Conservation (phyloP, 305 asterid genomes). For the Fraxinus angustifolia region DNA sequence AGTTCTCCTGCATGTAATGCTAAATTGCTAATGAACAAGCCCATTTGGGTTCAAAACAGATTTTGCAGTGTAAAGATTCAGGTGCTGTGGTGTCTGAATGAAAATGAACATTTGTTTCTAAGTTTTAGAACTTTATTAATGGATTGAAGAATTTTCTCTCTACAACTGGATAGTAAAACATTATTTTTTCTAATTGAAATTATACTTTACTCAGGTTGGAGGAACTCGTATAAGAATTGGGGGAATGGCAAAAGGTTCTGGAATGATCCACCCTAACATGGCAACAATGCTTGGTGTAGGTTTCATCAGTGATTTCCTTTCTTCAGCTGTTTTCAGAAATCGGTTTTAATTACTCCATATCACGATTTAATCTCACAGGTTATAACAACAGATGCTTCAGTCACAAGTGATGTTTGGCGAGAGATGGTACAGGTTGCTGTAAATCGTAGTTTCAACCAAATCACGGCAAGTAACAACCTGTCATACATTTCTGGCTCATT, state of each 20-base stretch:
- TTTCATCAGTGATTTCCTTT: constrained; percentile 17
- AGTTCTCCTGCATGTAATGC: neutral
- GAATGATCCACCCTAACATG: constrained; percentile 99
- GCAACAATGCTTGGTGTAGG: constrained; percentile 96
- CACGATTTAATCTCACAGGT: constrained; percentile 52
- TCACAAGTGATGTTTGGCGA: constrained; percentile 84
- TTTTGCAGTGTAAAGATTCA: neutral
- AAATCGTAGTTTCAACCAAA: constrained; percentile 90
- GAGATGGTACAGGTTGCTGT: constrained; percentile 85
- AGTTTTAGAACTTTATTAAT: neutral
- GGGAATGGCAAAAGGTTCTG: constrained; percentile 97
- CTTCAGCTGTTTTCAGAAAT: constrained; percentile 10
- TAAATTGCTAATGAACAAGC: neutral
- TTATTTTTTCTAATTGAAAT: constrained; percentile 6
- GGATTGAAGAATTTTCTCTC: neutral
- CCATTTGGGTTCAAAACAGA: neutral
- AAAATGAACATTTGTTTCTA: neutral
- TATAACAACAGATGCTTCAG: constrained; percentile 86
- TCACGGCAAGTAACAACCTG: constrained; percentile 56
- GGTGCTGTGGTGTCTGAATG: constrained; percentile 11
- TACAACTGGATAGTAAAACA: neutral
- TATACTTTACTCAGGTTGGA: constrained; percentile 53
- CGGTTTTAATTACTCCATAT: constrained; percentile 15
- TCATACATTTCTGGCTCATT: constrained; percentile 8
- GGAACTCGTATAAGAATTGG: constrained; percentile 65